Evolutionary conservation across 2,329 filamentous ascomycete genomes (phyloP), one percentile per base, ranked within the genome.

Genomic region (Arthrobotrys sphaeroides): DNA sequence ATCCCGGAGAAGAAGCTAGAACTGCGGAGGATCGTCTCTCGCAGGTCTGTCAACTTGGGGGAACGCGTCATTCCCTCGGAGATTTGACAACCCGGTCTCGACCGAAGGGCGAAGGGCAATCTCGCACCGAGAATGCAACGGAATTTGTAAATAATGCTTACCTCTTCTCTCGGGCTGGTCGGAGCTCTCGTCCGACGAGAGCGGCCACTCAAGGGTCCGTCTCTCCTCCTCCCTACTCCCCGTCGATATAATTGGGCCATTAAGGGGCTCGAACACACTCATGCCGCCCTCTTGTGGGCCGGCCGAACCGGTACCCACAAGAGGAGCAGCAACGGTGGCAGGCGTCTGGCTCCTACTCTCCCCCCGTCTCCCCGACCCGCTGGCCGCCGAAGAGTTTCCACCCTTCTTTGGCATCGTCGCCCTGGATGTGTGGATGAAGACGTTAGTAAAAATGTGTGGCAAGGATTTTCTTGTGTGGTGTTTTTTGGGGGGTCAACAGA

Each of bases 321-420:
- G 40, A 22, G 49, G 55, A 12, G 47, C n/a, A 16, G 24, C 42
- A 16, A 38, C 51, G 42, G 60, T 53, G 22, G 60, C 28, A 26
- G 69, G 70, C 31, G 62, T 74, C 70, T 67, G 61, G 9, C 62
- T 68, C 33, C 70, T 64, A 55, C 61, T 62, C 24, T 45, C 68
- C 18, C 45, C 69, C 53, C 59, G 51, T 28, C 18, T 43, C 40
- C 20, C 62, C 33, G 38, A 45, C 55, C 53, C 62, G 57, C 62
- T 38, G 40, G 53, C 70, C 31, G 70, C 61, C 47, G 62, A 74
- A 74, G 70, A 74, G 61, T 49, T 65, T 45, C 70, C 62, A 59
- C 70, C 68, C 70, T 74, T 74, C 62, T 74, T 74, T 49, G 70
- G 70, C 70, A 74, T 74, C 13, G 53, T 74, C 57, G 28, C 45